These are phyloP conservation scores for Penicillium sp. DNA, from an alignment of 2,329 filamentous ascomycete species.

Conservation along the genomic window DNA sequence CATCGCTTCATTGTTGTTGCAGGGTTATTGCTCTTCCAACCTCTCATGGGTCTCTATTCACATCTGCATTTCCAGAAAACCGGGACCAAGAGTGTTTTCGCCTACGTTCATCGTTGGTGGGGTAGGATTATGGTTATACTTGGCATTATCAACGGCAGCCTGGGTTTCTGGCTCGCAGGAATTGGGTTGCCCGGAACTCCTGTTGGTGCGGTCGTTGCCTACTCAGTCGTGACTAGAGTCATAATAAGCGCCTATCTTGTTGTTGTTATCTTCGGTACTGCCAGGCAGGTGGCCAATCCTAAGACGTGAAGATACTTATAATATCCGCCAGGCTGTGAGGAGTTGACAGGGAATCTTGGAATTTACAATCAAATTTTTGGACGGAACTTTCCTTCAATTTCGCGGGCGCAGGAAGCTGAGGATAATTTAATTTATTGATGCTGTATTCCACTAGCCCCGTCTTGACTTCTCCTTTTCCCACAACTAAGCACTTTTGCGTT, in stretches of 20 bases:
- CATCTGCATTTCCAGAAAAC: not conserved
- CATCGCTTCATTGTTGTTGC: not conserved
- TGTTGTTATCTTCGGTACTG: not conserved
- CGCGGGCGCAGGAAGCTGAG: too few relatives aligned
- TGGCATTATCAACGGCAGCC: not conserved
- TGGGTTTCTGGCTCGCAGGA: not conserved
- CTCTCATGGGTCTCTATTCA: not conserved
- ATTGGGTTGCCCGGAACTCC: not conserved
- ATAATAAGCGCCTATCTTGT: not conserved
- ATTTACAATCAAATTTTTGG: too few relatives aligned
- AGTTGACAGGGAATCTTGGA: not conserved
- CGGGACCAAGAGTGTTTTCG: not conserved
- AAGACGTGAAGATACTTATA: not conserved
- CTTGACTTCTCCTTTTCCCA: too few relatives aligned
- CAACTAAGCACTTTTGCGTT: too few relatives aligned
- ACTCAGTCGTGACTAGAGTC: not conserved
- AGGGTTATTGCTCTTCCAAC: not conserved
- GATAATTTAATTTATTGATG: too few relatives aligned
- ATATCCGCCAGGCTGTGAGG: not conserved
- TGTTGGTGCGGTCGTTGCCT: not conserved
- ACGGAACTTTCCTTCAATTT: too few relatives aligned
- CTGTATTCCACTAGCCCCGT: too few relatives aligned
- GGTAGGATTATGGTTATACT: not conserved
- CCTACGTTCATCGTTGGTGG: not conserved
- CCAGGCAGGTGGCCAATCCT: not conserved